These are phyloP conservation scores for Casuarina glauca DNA, from an alignment of 306 rosid species.

Conservation along the genomic window DNA sequence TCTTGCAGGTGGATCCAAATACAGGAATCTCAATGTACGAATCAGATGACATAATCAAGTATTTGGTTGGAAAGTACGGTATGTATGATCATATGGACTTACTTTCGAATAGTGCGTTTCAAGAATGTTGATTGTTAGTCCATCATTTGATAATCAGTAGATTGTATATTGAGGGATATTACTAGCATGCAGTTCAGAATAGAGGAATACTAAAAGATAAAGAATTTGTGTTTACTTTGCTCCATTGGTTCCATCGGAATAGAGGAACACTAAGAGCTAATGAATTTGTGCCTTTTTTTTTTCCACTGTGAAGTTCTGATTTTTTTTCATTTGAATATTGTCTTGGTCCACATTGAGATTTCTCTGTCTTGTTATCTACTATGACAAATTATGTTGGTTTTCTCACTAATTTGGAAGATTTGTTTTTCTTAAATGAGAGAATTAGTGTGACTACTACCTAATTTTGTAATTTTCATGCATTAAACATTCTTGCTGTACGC, in stretches of 20 bases:
- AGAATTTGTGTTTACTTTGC: no score
- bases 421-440: conserved; percentile 3
- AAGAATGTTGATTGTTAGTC: conserved; percentile 3
- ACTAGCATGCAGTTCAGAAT: neutral
- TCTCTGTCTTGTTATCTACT: conserved; percentile 9
- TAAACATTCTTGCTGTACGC: neutral
- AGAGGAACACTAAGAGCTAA: neutral
- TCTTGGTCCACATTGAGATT: neutral
- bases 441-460: conserved; percentile 1
- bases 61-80: conserved; percentile 86
- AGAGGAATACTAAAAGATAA: neutral
- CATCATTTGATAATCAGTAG: conserved; percentile 5
- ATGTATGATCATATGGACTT: conserved; percentile 26
- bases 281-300: neutral
- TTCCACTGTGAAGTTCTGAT: neutral
- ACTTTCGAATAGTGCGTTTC: conserved; percentile 1
- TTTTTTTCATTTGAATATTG: neutral
- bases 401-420: neutral
- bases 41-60: conserved; percentile 90
- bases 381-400: neutral
- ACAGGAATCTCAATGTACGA: conserved; percentile 92
- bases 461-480: conserved; percentile 6
- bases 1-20: conserved; percentile 88
- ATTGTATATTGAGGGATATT: neutral
- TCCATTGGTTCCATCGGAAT: no score